A percentile compares a stretch with the other conserved stretches of the same genome.
These are phyloP conservation scores for Hydnomerulius pinastri DNA, from an alignment of 768 basidiomycete species.

Conservation along the genomic window DNA sequence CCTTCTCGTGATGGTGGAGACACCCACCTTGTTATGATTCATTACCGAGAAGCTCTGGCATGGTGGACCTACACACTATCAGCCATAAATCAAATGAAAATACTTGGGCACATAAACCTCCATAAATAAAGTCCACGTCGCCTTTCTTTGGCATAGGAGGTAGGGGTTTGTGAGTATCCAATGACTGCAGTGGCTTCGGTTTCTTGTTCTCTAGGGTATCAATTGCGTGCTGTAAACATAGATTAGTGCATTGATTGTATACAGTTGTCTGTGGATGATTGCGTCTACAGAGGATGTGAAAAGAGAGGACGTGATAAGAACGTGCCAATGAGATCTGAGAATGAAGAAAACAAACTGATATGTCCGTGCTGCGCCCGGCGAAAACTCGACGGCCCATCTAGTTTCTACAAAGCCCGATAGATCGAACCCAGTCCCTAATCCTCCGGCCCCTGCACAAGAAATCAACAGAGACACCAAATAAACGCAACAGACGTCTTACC, in stretches of 20 bases:
- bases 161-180: slow-evolving; percentile 40
- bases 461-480: background rate
- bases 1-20: background rate
- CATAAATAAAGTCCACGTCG: slow-evolving; percentile 72
- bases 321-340: slow-evolving; percentile 17
- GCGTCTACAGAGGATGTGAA: slow-evolving; percentile 36
- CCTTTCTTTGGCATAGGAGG: slow-evolving; percentile 56
- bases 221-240: slow-evolving; percentile 60
- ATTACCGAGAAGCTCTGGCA: slow-evolving; percentile 73
- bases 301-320: background rate
- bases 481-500: slow-evolving; percentile 40
- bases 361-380: slow-evolving; percentile 62
- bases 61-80: slow-evolving; percentile 56
- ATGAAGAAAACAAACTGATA: too few species aligned
- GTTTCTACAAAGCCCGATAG: slow-evolving; percentile 63
- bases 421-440: slow-evolving; percentile 67
- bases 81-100: background rate
- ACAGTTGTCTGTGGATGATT: slow-evolving; percentile 65
- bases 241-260: slow-evolving; percentile 65
- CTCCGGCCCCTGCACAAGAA: slow-evolving; percentile 65
- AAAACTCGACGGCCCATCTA: slow-evolving; percentile 69
- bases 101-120: slow-evolving; percentile 47
- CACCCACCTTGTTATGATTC: slow-evolving; percentile 60
- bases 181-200: slow-evolving; percentile 41
- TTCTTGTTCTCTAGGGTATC: slow-evolving; percentile 44